These are phyloP conservation scores for Solanum etuberosum DNA, from an alignment of 257 asterid genomes.

Conservation along the genomic window DNA sequence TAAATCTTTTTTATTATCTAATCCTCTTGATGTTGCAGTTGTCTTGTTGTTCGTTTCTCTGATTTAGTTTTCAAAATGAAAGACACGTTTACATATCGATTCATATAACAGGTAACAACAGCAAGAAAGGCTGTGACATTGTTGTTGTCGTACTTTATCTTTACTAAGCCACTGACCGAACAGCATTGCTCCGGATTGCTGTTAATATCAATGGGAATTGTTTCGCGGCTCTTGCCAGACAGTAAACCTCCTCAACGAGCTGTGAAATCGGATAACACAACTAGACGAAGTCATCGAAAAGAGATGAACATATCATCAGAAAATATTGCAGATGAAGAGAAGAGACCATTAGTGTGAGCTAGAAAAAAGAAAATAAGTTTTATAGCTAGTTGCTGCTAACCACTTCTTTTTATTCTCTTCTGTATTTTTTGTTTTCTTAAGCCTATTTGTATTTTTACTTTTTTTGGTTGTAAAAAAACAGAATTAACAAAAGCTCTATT, in stretches of 20 bases:
- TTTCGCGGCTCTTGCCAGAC: constrained; percentile 56
- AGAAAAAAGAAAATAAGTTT: neutral
- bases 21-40: neutral
- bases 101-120: constrained; percentile 53
- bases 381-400: neutral
- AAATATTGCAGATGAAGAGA: constrained; percentile 34
- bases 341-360: constrained; percentile 38
- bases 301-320: constrained; percentile 13
- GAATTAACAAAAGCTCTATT: neutral
- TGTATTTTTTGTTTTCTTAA: neutral
- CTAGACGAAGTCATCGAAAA: constrained; percentile 3
- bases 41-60: neutral
- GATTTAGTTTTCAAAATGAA: neutral
- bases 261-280: neutral
- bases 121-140: constrained; percentile 91
- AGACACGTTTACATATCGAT: neutral
- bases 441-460: neutral
- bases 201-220: constrained; percentile 60
- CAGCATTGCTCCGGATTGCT: constrained; percentile 69
- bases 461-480: neutral
- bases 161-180: constrained; percentile 73
- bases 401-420: neutral
- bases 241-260: constrained; percentile 26
- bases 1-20: neutral
- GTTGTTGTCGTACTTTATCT: constrained; percentile 57